Conservation (phyloP, 768 basidiomycete genomes). For the Dentipellis fragilis region DNA sequence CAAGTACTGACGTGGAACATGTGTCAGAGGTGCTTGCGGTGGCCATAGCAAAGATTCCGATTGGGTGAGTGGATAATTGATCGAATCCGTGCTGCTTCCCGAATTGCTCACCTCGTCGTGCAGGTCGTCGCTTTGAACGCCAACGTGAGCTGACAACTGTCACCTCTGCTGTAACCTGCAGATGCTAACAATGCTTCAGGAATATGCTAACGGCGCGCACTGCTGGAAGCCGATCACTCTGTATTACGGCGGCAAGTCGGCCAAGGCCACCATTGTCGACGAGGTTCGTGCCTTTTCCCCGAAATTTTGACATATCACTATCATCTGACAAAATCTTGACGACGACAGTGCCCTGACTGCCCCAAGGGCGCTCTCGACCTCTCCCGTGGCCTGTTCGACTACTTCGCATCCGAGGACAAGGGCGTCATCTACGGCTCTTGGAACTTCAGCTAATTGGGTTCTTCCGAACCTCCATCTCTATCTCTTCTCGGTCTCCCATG, state of each 20-base stretch:
- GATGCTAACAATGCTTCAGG: not conserved
- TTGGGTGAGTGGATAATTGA: not conserved
- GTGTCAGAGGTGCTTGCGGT: not conserved
- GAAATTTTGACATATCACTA: not conserved
- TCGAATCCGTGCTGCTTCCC: not conserved
- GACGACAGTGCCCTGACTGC: slow-evolving; percentile 53
- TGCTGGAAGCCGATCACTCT: slow-evolving; percentile 61
- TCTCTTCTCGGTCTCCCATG: not conserved
- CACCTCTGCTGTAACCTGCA: not conserved
- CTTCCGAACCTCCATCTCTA: not conserved
- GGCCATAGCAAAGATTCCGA: not conserved
- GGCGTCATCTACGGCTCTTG: slow-evolving; percentile 59
- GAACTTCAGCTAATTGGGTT: slow-evolving; percentile 28
- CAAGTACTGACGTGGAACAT: not conserved
- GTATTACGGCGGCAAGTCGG: slow-evolving; percentile 44
- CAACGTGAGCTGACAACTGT: not conserved
- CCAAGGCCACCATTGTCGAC: slow-evolving; percentile 52
- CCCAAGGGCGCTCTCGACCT: slow-evolving; percentile 60
- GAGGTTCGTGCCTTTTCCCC: slow-evolving; percentile 29
- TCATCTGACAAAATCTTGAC: too few relatives aligned
- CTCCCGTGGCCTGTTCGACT: slow-evolving; percentile 52
- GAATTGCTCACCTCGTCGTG: not conserved
- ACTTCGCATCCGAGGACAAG: slow-evolving; percentile 35
- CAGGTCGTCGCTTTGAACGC: not conserved
- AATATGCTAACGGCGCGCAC: slow-evolving; percentile 13